Base-by-base conservation (phyloP, 1,284 basidiomycete species). In the Puccinia polysora region DNA sequence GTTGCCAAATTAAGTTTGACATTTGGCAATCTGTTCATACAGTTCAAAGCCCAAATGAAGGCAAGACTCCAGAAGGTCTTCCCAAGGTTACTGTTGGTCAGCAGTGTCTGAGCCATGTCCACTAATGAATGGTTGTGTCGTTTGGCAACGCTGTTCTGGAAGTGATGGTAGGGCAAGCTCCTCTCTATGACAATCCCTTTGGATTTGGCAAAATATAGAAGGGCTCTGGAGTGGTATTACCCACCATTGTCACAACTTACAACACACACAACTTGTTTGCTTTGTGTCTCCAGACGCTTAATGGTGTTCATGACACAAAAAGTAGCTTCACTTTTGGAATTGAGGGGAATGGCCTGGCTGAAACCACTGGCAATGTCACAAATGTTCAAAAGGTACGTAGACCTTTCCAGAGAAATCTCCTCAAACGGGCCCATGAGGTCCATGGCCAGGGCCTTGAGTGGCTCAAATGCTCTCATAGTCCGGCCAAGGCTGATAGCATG, bases 111-210 rank as follows among this genome's bases (percentile, higher is more conserved):
- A 15, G 52, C 65, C 18, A 47, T 58, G 2, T 67, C 65, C 15
- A 28, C 25, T 6, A 69, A 18, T 1, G 56, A 58, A 18, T 55
- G 2, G 28, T 68, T 68, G 6, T 36, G 49, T n/a, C 65, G 25
- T 30, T 68, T 43, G 8, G 47, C 36, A 15, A 36, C 53, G 7
- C 67, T 34, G 28, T 69, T 69, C 38, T 69, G 67, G 7, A 59
- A 43, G 4, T 53, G 43, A 20, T 69, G 45, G 15, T 69, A 60
- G 1, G 64, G 28, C 3, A 65, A 5, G 5, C 30, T 20, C 4
- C 49, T 1, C 25, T 65, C 64, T 3, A 15, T 15, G 6, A 28
- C 8, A 25, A 53, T 65, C n/a, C 64, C 64, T 15, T 49, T 49
- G 5, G 7, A 8, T 20, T 32, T 34, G 14, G 50, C 7, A 25